Evolutionary conservation across 2,329 filamentous ascomycete species (phyloP).

Genomic region (Epichloe amarillans): DNA sequence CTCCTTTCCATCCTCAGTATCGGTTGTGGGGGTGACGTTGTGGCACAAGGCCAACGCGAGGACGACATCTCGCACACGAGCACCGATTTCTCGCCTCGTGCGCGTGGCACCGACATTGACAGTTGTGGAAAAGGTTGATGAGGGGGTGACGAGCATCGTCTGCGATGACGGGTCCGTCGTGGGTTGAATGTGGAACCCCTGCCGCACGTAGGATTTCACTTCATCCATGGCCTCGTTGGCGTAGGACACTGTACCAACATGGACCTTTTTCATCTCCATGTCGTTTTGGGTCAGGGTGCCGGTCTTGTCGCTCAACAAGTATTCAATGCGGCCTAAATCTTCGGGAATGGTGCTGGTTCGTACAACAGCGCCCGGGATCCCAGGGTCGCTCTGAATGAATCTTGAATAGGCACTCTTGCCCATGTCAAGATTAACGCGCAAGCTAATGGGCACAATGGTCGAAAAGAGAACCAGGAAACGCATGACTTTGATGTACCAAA

Average conservation of each 20-base stretch:
- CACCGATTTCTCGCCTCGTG: slow-evolving; percentile 83
- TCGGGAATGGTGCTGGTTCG: slow-evolving; percentile 96
- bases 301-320: slow-evolving; percentile 92
- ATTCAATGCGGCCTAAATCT: slow-evolving; percentile 89
- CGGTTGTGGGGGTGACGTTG: slow-evolving; percentile 76
- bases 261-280: slow-evolving; percentile 98
- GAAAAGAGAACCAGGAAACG: slow-evolving; percentile 97
- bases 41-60: slow-evolving; percentile 87
- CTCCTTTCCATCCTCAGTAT: slow-evolving; percentile 65
- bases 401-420: slow-evolving; percentile 93
- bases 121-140: slow-evolving; percentile 52
- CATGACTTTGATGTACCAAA: slow-evolving; percentile 96
- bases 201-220: slow-evolving; percentile 71
- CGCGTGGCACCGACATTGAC: slow-evolving; percentile 55
- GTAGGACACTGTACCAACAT: slow-evolving; percentile 95
- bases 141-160: slow-evolving; percentile 56
- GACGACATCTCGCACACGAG: slow-evolving; percentile 84
- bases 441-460: slow-evolving; percentile 95
- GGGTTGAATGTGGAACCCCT: slow-evolving; percentile 55
- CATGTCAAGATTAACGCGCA: slow-evolving; percentile 93
- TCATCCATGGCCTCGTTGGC: slow-evolving; percentile 99
- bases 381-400: slow-evolving; percentile 85
- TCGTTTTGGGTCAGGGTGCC: slow-evolving; percentile 97
- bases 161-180: slow-evolving; percentile 31
- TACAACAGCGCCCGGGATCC: slow-evolving; percentile 84